Base-by-base conservation (phyloP, 306 rosid species). In the Vicia faba region DNA sequence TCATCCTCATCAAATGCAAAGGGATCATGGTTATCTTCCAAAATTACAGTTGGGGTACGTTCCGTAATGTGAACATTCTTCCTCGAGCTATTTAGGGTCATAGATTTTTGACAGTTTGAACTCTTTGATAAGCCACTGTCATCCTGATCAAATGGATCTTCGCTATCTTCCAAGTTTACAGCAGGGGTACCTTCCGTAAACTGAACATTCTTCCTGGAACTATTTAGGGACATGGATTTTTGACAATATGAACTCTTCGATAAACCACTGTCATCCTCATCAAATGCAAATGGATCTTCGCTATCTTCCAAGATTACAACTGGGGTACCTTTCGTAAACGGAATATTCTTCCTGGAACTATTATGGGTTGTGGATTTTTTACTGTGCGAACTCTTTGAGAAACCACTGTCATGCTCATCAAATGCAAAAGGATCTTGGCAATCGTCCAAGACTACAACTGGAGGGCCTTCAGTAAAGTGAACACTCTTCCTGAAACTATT, bases 1-100 rank as follows among this genome's bases (percentile, higher is more conserved):
- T 95, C 99, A 74, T 78, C 86, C 77, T 95, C 99, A 67, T 93
- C 99, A 84, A 93, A 93, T 35, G 99, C 99, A 85, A 88, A 93
- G 29, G 99, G 99, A 80, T 90, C 99, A 65, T 72, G 84, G 58
- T 75, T 78, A 58, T 86, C 91, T 70, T 84, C 90, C 73, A 75
- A 73, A 71, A 75, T 71, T 66, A 64, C 75, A 75, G 71, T 28
- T 35, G 82, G 82, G 36, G 67, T 51, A 60, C 51, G 67, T 50
- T 85, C 83, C 26, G 31, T 58, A 44, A 72, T 13, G 59, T 68
- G 83, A 50, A 59, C 81, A 81, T 84, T 73, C 69, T 75, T 88
- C 79, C 74, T 60, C 4, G 75, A 79, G 73, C 74, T 66, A 65
- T 71, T 83, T 59, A 72, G 77, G 61, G 73, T 51, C n/a, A 51